phyloP scores from a whole-genome alignment of 331 rosid species.

The Cucumis variabilis region DNA sequence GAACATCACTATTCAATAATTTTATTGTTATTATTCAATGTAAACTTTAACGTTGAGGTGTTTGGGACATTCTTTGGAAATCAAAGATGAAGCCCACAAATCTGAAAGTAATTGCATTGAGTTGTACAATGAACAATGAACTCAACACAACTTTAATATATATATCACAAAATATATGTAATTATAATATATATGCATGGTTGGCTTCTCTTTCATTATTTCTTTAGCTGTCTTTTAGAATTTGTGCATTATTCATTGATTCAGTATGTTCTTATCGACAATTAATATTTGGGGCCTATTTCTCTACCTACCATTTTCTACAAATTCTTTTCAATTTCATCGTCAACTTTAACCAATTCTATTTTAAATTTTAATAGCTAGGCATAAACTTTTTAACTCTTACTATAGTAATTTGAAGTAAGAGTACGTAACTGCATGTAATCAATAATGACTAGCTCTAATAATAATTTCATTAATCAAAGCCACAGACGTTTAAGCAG shows the following conservation, averaged over 20 bases:
- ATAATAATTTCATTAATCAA: not conserved
- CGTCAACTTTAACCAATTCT: not conserved
- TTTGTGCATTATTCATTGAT: not conserved
- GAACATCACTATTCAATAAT: not conserved
- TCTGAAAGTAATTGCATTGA: conserved; percentile 1
- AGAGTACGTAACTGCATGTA: too few species aligned
- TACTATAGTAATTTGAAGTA: not conserved
- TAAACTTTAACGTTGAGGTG: not conserved
- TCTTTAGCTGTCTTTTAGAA: not conserved
- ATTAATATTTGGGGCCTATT: not conserved
- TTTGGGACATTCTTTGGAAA: conserved; percentile 25
- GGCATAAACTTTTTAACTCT: not conserved
- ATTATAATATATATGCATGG: not conserved
- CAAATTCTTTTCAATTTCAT: too few species aligned
- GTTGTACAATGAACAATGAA: conserved; percentile 27
- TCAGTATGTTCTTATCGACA: too few species aligned
- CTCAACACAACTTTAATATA: not conserved
- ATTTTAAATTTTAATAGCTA: too few species aligned
- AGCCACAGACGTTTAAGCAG: too few species aligned
- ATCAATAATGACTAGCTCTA: too few species aligned
- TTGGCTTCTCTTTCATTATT: not conserved
- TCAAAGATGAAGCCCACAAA: conserved; percentile 7
- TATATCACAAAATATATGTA: too few species aligned
- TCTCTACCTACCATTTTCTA: not conserved
- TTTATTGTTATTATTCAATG: not conserved